A percentile compares a stretch with the other conserved stretches of the same genome.
phyloP scores from a whole-genome alignment of 345 rosid species.

The Aquilaria yunnanensis region DNA sequence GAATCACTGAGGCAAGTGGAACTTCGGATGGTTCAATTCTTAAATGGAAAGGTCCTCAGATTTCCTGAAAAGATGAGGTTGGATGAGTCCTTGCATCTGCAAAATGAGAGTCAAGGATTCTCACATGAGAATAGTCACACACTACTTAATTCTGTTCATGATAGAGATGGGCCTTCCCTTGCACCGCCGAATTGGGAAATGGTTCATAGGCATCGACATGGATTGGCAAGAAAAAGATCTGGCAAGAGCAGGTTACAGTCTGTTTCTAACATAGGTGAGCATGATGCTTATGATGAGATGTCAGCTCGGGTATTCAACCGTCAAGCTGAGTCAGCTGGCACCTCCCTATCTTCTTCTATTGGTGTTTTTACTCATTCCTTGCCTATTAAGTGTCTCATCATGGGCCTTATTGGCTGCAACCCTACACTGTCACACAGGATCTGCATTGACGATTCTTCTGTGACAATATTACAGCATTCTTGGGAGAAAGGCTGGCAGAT shows the following conservation, averaged over 20 bases:
- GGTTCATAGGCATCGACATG: slow-evolving; percentile 60
- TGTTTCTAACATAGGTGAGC: slow-evolving; percentile 61
- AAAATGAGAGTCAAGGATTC: slow-evolving; percentile 40
- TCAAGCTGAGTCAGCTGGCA: slow-evolving; percentile 29
- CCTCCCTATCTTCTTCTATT: slow-evolving; percentile 35
- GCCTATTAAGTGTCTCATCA: slow-evolving; percentile 78
- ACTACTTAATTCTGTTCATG: slow-evolving; percentile 28
- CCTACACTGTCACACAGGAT: slow-evolving; percentile 64
- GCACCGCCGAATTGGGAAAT: slow-evolving; percentile 49
- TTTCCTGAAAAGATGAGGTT: slow-evolving; percentile 62
- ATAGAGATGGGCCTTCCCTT: slow-evolving; percentile 45
- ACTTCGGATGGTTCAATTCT: slow-evolving; percentile 83
- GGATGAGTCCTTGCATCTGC: slow-evolving; percentile 40
- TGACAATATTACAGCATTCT: slow-evolving; percentile 74
- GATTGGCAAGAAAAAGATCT: slow-evolving; percentile 63
- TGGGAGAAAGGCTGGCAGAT: slow-evolving; percentile 93
- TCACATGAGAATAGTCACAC: slow-evolving; percentile 23
- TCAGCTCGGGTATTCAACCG: slow-evolving; percentile 49
- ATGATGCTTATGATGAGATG: slow-evolving; percentile 60
- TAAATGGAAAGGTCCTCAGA: slow-evolving; percentile 52
- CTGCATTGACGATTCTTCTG: slow-evolving; percentile 87
- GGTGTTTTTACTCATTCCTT: slow-evolving; percentile 84
- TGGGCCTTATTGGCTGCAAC: slow-evolving; percentile 82
- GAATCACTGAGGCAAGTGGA: slow-evolving; percentile 94
- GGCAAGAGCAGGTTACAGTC: slow-evolving; percentile 89